Evolutionary conservation across 1,284 basidiomycete species (phyloP), one percentile per base, ranked within the genome.

Genomic region (Xerocomus minutiporus): DNA sequence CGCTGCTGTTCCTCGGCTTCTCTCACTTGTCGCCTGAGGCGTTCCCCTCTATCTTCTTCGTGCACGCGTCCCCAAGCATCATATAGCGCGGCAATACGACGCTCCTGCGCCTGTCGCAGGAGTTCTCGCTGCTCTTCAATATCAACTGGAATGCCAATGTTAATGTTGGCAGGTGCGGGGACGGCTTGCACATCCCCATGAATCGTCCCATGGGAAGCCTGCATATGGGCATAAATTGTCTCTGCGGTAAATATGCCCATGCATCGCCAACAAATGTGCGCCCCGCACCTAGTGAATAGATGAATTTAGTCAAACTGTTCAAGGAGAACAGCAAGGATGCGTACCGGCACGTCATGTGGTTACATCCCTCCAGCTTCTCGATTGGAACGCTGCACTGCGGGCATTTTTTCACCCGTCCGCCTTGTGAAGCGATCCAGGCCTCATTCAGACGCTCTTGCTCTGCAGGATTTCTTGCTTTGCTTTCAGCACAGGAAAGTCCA

Each of bases 201-300:
- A 47, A 74, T 70, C 5, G 74, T 72, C 7, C 77, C 79, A 57
- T 84, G 82, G 4, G 57, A 67, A 2, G 45, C 34, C 8, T 59
- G 60, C 73, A 84, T 81, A 57, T 84, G 82, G 0, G 55, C 50
- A 54, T 84, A 83, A 17, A 82, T 78, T 15, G 70, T 69, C 1
- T 59, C 46, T 0, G 13, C 17, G 0, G 55, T 39, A 52, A 78
- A 77, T 5, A 61, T 46, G n/a, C 61, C 57, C 64, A 74, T 62
- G 51, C 80, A 82, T 5, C 66, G 65, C 81, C 80, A 82, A 55
- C 80, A 82, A 11, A 81, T 73, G 59, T 82, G 79, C 7, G 73
- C 73, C 0, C 75, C 75, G 49, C 81, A 83, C 50, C 61, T 73
- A 36, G 32, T 15, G 32, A 12, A 34, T 15, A 15, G 32, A 34